Evolutionary conservation across 2,329 filamentous ascomycete genomes (phyloP).

Genomic region (Arthrinium puccinioides): DNA sequence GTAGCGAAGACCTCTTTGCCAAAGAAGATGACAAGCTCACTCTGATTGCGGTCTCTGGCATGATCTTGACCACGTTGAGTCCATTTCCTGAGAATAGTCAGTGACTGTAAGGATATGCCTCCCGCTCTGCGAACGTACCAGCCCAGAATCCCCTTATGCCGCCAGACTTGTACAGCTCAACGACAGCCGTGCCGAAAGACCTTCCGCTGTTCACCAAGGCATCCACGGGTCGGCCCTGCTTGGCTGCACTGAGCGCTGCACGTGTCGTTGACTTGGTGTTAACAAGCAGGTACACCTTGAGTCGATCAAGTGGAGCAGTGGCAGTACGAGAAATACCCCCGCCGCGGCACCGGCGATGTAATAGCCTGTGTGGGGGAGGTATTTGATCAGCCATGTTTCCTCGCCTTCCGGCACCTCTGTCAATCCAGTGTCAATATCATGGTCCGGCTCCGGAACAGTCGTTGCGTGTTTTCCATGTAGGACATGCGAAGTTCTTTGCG

Average conservation of each 20-base stretch:
- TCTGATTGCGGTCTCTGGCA: slow-evolving; percentile 97
- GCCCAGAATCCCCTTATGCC: slow-evolving; percentile 88
- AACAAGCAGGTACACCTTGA: slow-evolving; percentile 96
- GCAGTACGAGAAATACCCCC: slow-evolving; percentile 92
- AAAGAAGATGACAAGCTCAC: slow-evolving; percentile 17
- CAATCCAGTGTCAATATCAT: slow-evolving; percentile 22
- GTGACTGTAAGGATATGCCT: not conserved
- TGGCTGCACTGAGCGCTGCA: slow-evolving; percentile 56
- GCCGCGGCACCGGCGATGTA: slow-evolving; percentile 93
- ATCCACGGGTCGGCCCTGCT: slow-evolving; percentile 58
- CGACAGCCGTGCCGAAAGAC: slow-evolving; percentile 66
- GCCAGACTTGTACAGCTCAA: slow-evolving; percentile 77
- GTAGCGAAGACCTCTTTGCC: slow-evolving; percentile 8
- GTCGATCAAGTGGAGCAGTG: slow-evolving; percentile 89
- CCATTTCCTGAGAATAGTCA: slow-evolving; percentile 64
- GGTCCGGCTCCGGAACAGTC: no score
- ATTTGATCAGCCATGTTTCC: slow-evolving; percentile 53
- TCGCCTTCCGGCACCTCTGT: slow-evolving; percentile 26
- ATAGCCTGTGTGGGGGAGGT: slow-evolving; percentile 88
- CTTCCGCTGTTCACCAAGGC: slow-evolving; percentile 59
- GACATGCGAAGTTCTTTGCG: no score
- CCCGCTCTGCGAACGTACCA: slow-evolving; percentile 47
- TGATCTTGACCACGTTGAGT: slow-evolving; percentile 93
- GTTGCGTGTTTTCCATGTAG: no score
- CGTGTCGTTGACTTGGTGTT: slow-evolving; percentile 61